A percentile compares a stretch with the other conserved stretches of the same genome.
phyloP scores from a whole-genome alignment of 1,284 basidiomycete genomes.

The Phlebopus sp. region DNA sequence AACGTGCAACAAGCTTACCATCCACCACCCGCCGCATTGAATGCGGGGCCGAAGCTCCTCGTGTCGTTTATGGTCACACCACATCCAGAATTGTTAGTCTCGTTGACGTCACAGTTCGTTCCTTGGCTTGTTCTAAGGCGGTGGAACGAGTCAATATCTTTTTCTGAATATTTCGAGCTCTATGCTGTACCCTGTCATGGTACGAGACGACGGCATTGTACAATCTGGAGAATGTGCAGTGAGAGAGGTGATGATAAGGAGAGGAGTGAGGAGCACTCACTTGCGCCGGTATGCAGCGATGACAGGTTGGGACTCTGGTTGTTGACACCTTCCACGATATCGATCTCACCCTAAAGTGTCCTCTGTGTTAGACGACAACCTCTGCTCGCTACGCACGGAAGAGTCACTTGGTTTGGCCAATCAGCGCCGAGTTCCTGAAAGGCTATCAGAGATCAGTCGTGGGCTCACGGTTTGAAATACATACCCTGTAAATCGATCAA shows the following conservation, averaged over 20 bases:
- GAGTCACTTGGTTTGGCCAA: conserved; percentile 22
- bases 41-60: conserved; percentile 56
- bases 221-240: conserved; percentile 41
- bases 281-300: conserved; percentile 60
- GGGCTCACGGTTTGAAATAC: too few relatives aligned
- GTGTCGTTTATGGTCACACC: conserved; percentile 49
- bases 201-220: conserved; percentile 51
- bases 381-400: background rate
- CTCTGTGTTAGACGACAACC: background rate
- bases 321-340: conserved; percentile 71
- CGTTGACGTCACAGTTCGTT: conserved; percentile 56
- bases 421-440: conserved; percentile 22
- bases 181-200: conserved; percentile 47
- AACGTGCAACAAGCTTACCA: conserved; percentile 35
- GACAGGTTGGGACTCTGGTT: conserved; percentile 50
- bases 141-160: conserved; percentile 3
- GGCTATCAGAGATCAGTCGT: background rate
- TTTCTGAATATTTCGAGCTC: background rate
- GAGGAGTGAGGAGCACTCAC: conserved; percentile 10
- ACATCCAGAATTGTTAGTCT: conserved; percentile 61
- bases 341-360: conserved; percentile 47
- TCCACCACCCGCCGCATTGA: conserved; percentile 63
- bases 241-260: background rate
- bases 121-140: conserved; percentile 34
- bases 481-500: too few relatives aligned